Base-by-base conservation (phyloP, 2,329 filamentous ascomycete species). In the Talaromyces sp. region DNA sequence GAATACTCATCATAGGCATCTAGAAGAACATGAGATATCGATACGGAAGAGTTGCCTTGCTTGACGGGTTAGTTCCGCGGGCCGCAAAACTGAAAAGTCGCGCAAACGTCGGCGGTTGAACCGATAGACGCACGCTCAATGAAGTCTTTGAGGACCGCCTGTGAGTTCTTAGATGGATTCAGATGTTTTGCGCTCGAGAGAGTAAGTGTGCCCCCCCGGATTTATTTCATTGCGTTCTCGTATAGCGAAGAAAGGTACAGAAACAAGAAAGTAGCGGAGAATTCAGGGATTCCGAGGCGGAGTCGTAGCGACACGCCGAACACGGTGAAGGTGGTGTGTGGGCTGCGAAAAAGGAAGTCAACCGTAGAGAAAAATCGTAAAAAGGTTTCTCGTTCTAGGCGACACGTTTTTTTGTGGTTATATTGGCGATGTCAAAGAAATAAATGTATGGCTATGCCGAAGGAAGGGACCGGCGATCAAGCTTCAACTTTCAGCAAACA, bases 261-360 rank as follows among this genome's bases (percentile, higher is more conserved):
- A 62, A 54, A 41, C n/a, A 31, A 33, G 41, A 59, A 16, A 61
- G 19, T 41, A 14, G 47, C 60, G 47, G 60, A 48, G 39, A 47
- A 33, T 27, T 31, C 57, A 43, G 39, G 47, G 50, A 62, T 33
- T 50, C 59, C 33, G 47, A 60, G n/a, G 47, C 47, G 47, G 47
- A 62, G 47, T 54, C n/a, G 60, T 56, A 62, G 60, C 47, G 48
- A 62, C 39, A 41, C 60, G 24, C 45, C 54, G 47, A 31, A 33
- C 47, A 43, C 35, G 31, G 35, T 52, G 22, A 41, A 31, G 24
- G 35, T 35, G 48, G 11, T 16, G 22, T 10, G 47, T 43, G 16
- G 24, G 59, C 45, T 43, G 22, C 47, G 27, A 9, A 8, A 37
- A 56, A 14, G n/a, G 11, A 24, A 10, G 0, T 24, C 19, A 39